Evolutionary conservation across 2,329 filamentous ascomycete genomes (phyloP), one percentile per base, ranked within the genome.

Genomic region (Stylonectria norvegica): DNA sequence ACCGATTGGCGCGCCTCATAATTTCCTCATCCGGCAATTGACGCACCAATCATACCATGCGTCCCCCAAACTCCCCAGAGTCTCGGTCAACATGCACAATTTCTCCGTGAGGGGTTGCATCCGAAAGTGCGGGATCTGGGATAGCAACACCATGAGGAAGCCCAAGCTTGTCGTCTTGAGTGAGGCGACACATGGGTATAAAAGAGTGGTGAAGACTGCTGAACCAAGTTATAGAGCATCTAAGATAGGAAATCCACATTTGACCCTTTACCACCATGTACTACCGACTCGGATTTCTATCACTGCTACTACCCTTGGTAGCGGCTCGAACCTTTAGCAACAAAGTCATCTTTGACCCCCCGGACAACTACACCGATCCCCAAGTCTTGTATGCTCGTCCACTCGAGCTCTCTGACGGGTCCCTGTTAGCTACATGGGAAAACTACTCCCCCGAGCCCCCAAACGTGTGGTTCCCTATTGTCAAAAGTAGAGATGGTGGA

Each of bases 391-490:
- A 73, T 39, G 61, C 69, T 7, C 69, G 71, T 11, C 63, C 65
- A 4, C 60, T 66, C 5, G 63, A 74, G 56, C 64, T 75, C 6
- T 53, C 59, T 1, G 66, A 70, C 44, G 64, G 71, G n/a, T 66
- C 68, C 14, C 64, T 78, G 9, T 62, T 78, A 11, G 69, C 69
- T 18, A 78, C 75, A 0, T 76, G 73, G 72, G 73, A 76, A 51
- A 76, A 76, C 62, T 76, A 78, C 62, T 71, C 70, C 14, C 72
- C 72, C 5, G 69, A 81, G 51, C 76, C 75, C 12, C 77, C 76
- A 1, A 55, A 65, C 1, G 74, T 77, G 9, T 68, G 66, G 59
- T 81, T 78, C 55, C 79, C 74, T 39, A 72, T 78, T 49, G 76
- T 67, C 53, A 61, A 67, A 46, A 78, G 72, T 27, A 63, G 55